Conservation (phyloP, 345 rosid genomes). For the Noccaea bulbosa region DNA sequence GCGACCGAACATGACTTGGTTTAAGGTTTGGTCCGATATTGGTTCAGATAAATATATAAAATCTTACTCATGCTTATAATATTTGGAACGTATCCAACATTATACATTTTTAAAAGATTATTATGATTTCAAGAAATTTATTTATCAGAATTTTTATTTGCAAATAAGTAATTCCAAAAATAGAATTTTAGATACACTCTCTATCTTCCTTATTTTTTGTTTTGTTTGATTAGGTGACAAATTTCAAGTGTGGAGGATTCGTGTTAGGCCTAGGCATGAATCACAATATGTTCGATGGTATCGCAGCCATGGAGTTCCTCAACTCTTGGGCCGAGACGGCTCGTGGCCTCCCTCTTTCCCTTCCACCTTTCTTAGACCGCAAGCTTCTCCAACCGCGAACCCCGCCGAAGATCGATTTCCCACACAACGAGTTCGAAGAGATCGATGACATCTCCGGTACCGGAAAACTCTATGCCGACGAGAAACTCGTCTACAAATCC, state of each 20-base stretch:
- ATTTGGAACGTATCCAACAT: background rate
- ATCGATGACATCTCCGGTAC: conserved; percentile 67
- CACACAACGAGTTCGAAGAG: conserved; percentile 75
- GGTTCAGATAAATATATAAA: conserved; percentile 9
- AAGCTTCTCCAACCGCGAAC: conserved; percentile 59
- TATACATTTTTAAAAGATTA: background rate
- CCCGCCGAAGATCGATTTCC: conserved; percentile 59
- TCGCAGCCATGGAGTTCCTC: conserved; percentile 83
- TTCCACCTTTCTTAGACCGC: conserved; percentile 68
- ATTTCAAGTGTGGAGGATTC: conserved; percentile 83
- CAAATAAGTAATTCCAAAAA: background rate
- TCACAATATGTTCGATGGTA: conserved; percentile 87
- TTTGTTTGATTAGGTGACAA: conserved; percentile 62
- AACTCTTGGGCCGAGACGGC: conserved; percentile 87
- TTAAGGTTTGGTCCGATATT: conserved; percentile 34
- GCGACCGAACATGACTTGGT: conserved; percentile 24
- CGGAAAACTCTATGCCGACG: conserved; percentile 62
- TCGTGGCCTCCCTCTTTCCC: conserved; percentile 65
- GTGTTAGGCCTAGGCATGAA: conserved; percentile 74
- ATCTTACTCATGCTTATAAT: background rate
- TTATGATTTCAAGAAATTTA: background rate
- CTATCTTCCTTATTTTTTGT: background rate
- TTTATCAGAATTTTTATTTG: no score
- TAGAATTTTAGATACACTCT: background rate
- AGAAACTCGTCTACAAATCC: conserved; percentile 63